Percentiles rank a stretch among this genome's conserved stretches.
Evolutionary conservation across 345 rosid species (phyloP).

Genomic region (Aurinia saxatilis): DNA sequence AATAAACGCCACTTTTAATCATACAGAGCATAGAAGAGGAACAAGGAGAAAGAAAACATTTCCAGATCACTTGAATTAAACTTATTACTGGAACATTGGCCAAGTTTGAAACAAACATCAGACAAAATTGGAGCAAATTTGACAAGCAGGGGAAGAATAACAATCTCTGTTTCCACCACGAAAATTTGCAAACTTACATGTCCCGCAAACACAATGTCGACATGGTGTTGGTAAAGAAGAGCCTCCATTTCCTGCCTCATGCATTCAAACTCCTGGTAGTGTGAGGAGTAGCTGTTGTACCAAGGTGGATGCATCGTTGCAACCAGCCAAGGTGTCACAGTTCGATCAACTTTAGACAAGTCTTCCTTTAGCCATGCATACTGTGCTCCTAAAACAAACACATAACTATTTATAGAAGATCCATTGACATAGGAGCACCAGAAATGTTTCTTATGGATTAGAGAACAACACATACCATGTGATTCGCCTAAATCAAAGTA

Average conservation of each 20-base stretch:
- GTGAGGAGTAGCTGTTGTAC: constrained; percentile 76
- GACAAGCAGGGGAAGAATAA: not conserved
- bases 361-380: constrained; percentile 70
- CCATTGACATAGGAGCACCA: constrained; percentile 21
- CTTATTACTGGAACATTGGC: not conserved
- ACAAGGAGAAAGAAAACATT: not conserved
- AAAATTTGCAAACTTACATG: constrained; percentile 44
- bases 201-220: constrained; percentile 71
- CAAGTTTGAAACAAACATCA: not conserved
- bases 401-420: not conserved
- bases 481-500: not conserved
- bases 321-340: constrained; percentile 71
- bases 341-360: constrained; percentile 43
- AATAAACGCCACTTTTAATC: not conserved
- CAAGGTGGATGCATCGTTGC: constrained; percentile 89
- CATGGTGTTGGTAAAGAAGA: constrained; percentile 56
- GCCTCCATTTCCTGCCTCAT: constrained; percentile 90
- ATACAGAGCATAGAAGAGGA: not conserved
- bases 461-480: not conserved
- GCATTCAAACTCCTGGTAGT: constrained; percentile 89
- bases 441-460: not conserved
- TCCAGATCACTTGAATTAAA: not conserved
- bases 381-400: constrained; percentile 45
- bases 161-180: not conserved
- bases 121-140: not conserved